Base-by-base conservation (phyloP, 164 flowering plant species). In the Sedum album region DNA sequence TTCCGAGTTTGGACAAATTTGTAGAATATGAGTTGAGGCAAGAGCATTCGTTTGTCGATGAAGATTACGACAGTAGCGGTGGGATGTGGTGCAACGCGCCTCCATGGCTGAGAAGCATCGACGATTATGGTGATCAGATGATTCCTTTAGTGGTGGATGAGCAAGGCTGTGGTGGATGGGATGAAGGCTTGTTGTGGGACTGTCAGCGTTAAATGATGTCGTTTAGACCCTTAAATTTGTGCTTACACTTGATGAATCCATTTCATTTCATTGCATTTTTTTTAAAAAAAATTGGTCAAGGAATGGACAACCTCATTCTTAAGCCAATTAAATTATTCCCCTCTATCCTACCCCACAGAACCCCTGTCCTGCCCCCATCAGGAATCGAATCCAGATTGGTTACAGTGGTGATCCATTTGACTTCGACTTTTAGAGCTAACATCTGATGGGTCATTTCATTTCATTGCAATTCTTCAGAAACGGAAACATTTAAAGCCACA, bases 101-200 rank as follows among this genome's bases (percentile, higher is more conserved):
- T 11, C 61, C 61, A 2, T 55, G 61, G 61, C 11, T 55, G 17
- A 11, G 9, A 25, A 55, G 31, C 31, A n/a, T 26, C 0, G 61
- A 55, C 17, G 61, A 10, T 55, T 55, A 55, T 25, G 61, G 61
- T 26, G 61, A 55, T 55, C 61, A 55, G 31, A 9, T 55, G 31
- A 55, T 55, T 55, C 61, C 31, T 11, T 6, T 26, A 51, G 60
- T 51, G 28, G 25, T 23, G 60, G 60, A 51, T 51, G 60, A 51
- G 25, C 60, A 55, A 55, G 31, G 61, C 26, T 55, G 17, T 25
- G 61, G 15, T 11, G 61, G 31, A 55, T 55, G 61, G 31, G 14
- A 2, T 23, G 61, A 23, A 55, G 61, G 61, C 31, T 6, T 55
- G 30, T 10, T 55, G 30, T 55, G 61, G 30, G 31, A 55, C 31